Conservation (phyloP, 2,329 filamentous ascomycete species). For the Nothomitra cinnamomea region DNA sequence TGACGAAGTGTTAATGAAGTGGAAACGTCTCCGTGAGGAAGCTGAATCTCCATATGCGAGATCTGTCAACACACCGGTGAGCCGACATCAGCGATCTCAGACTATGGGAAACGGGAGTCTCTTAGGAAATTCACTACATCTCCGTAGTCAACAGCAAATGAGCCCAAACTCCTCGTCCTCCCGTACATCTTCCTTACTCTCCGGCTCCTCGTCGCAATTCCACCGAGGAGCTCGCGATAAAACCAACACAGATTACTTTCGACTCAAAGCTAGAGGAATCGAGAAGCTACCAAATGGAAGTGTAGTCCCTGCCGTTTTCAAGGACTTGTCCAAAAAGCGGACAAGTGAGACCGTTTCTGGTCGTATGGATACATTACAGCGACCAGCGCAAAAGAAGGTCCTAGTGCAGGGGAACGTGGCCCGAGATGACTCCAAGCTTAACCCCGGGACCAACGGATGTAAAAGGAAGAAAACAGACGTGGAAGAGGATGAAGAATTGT, state of each 20-base stretch:
- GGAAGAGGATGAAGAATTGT: slow-evolving; percentile 3
- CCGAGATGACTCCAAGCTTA: background rate
- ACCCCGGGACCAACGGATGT: background rate
- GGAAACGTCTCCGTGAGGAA: background rate
- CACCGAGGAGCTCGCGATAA: slow-evolving; percentile 1
- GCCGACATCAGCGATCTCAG: background rate
- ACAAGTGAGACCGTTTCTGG: background rate
- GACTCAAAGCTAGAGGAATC: slow-evolving; percentile 5
- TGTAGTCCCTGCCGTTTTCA: background rate
- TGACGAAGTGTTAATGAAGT: background rate
- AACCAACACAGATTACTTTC: slow-evolving; percentile 4
- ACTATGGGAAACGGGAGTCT: background rate
- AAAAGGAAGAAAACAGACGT: background rate
- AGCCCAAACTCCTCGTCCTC: background rate
- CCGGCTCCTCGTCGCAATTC: background rate
- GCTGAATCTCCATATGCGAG: background rate
- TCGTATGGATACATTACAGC: background rate
- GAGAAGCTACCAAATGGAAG: slow-evolving; percentile 2
- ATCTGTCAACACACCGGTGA: background rate
- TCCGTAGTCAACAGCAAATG: background rate
- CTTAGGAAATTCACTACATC: background rate
- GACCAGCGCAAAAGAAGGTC: background rate
- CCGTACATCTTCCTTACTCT: background rate
- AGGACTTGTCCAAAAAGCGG: background rate
- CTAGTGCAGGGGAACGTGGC: background rate